Base-by-base conservation (phyloP, 495 filamentous ascomycete species). In the Xylaria venustula region DNA sequence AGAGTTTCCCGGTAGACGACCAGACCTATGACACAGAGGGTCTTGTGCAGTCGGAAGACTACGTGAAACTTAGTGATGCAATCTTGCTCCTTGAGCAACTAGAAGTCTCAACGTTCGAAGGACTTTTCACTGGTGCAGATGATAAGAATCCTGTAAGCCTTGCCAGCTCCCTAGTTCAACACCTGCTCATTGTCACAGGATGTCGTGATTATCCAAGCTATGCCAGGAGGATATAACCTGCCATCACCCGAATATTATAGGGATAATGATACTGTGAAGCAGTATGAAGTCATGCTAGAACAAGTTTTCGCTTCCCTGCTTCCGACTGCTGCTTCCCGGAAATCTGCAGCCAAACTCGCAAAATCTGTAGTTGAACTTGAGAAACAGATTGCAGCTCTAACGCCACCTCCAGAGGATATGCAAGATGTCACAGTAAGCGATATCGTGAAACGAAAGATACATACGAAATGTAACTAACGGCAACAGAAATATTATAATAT, bases 191-290 rank as follows among this genome's bases (percentile, higher is more conserved):
- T 84, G 63, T 83, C 83, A 34, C 84, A 87, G 67, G 81, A 79
- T 51, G 80, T 87, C 19, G 80, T 79, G n/a, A 77, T 88, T 17
- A 76, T 82, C 58, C 71, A 85, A 19, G 77, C 73, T 7, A 82
- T 82, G 15, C 84, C 83, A 42, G 67, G 71, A 0, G 64, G 71
- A 46, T 83, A 86, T 64, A 83, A 85, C 14, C 79, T 90, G 26
- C 85, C 87, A 20, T 80, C 85, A 1, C 83, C 86, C 56, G 84
- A 88, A 63, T 87, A 86, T 62, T 90, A 89, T 59, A 77, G 85
- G 52, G 81, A 88, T 58, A 77, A 79, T 0, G 67, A 82, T 19
- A 72, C 80, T 5, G 73, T 89, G 19, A 68, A 70, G 30, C 73
- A 80, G 15, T 90, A 88, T 64, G 74, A 79, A 45, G 30, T 62